Evolutionary conservation across 116 monocot genomes (phyloP), one percentile per base, ranked within the genome.

Genomic region (Iris pallida): DNA sequence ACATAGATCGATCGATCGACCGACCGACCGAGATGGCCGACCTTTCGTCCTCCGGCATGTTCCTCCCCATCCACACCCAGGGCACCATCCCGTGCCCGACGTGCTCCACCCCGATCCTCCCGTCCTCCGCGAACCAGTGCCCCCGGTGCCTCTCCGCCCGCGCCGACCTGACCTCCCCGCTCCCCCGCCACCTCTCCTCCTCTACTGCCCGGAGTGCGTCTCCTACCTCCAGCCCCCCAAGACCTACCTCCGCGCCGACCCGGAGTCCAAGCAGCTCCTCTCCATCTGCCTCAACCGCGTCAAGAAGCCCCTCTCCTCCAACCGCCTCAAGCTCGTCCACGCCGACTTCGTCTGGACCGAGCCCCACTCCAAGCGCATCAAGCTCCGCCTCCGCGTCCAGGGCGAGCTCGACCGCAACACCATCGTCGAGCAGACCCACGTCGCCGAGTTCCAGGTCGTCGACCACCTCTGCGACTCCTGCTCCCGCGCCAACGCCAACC

Each of bases 281-380:
- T 47, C 81, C 48, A 79, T 89, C 78, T 79, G 77, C 51, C 76
- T 88, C 46, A 70, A 74, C 77, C 84, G 79, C 59, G 49, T 82
- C 57, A 53, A 45, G 42, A 45, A 46, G 40, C 54, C 61, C 48
- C 69, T 76, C 54, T 51, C 79, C 45, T 43, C 73, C 41, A 68
- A 71, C 42, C 45, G 58, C 61, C 78, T 86, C 42, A 68, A 79
- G 59, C 61, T 96, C 65, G 78, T 78, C 54, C 71, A 87, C 74
- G 91, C 89, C 20, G 95, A 91, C 75, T 91, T 91, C 71, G 63
- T 91, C 55, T 96, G 86, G 84, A 89, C 91, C 0, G 95, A 96
- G 75, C 95, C 95, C 57, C 95, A 96, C 74, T 91, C 89, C 49
- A 96, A 91, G 79, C 73, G 95, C 9, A 80, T 96, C 68, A 84